Base-by-base conservation (phyloP, 1,139 yeast species). In the Saccharomycopsis crataegensis region DNA sequence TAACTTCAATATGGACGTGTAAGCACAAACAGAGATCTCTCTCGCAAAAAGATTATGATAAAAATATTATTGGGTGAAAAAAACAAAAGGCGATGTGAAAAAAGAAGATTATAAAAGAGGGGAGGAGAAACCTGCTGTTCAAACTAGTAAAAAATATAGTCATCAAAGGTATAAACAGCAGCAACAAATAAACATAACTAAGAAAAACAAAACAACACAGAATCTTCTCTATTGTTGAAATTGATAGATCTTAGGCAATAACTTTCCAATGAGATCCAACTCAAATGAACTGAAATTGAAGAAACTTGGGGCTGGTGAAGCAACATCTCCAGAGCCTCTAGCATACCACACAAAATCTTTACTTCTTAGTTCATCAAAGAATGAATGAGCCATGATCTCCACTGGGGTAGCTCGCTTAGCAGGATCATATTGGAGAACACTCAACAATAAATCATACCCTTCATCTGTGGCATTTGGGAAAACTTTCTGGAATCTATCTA, bases 381-480 rank as follows among this genome's bases (percentile, higher is more conserved):
- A 86, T 33, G 80, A 79, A 69, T 85, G 91, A 1, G 85, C 80
- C 71, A 86, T 70, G 8, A 86, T 83, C 57, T 79, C 71, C 63
- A 81, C 75, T 53, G 93, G 89, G 54, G 80, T 75, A 51, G 83
- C 76, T 69, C 94, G 77, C 50, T 71, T 67, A 53, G 79, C 83
- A 34, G 94, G 94, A 61, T 83, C 88, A 66, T 86, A 86, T 11
- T 83, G 87, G 60, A 86, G 72, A 4, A 86, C 81, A 60, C 77
- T 79, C 77, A 82, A 76, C 61, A 86, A 69, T 60, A 86, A 73
- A 66, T 85, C 91, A 58, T 86, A 74, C 43, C 89, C 93, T 59
- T 78, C 82, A 3, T 80, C 77, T 33, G 89, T 86, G 9, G 87
- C 83, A 64, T 82, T 79, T 58, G 82, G 77, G 62, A 86, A 83